These are phyloP conservation scores for Echinochloa phyllopogon DNA, from an alignment of 176 grass and related monocot genomes.

Conservation along the genomic window DNA sequence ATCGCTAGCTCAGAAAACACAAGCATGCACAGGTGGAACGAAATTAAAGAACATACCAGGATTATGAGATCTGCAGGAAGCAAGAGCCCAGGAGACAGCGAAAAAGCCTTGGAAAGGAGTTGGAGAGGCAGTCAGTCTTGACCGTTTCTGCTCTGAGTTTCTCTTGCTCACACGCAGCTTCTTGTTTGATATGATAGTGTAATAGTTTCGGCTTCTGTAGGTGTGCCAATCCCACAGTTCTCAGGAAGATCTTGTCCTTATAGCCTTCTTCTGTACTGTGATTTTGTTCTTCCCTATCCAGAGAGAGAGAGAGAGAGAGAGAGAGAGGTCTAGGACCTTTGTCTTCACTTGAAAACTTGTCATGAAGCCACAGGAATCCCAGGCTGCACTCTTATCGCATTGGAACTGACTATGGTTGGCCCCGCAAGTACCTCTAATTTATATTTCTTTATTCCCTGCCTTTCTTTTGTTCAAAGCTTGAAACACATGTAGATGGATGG, in stretches of 20 bases:
- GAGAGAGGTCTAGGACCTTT: conserved; percentile 21
- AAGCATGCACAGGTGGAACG: background rate
- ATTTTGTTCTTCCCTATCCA: conserved; percentile 24
- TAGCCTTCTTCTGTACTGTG: conserved; percentile 19
- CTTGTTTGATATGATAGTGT: conserved; percentile 40
- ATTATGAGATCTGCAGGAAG: conserved; percentile 5
- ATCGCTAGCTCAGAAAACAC: background rate
- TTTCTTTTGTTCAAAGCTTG: conserved; percentile 29
- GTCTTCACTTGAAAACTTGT: conserved; percentile 56
- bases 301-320: background rate
- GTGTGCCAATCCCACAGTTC: conserved; percentile 42
- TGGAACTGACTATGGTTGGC: conserved; percentile 58
- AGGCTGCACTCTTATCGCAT: conserved; percentile 61
- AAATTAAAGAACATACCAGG: conserved; percentile 38
- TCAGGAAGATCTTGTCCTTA: conserved; percentile 48
- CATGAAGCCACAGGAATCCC: conserved; percentile 56
- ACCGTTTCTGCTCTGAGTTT: conserved; percentile 26
- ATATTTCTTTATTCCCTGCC: conserved; percentile 37
- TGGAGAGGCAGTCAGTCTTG: conserved; percentile 8
- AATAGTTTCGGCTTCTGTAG: conserved; percentile 33
- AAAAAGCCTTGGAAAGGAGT: background rate
- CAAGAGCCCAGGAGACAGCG: conserved; percentile 23
- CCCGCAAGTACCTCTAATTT: background rate
- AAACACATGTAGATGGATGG: conserved; percentile 2
- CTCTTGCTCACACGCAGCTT: conserved; percentile 44